These are phyloP conservation scores for Synchytrium microbalum DNA, from an alignment of 371 early-diverging fungal genomes.

Conservation along the genomic window DNA sequence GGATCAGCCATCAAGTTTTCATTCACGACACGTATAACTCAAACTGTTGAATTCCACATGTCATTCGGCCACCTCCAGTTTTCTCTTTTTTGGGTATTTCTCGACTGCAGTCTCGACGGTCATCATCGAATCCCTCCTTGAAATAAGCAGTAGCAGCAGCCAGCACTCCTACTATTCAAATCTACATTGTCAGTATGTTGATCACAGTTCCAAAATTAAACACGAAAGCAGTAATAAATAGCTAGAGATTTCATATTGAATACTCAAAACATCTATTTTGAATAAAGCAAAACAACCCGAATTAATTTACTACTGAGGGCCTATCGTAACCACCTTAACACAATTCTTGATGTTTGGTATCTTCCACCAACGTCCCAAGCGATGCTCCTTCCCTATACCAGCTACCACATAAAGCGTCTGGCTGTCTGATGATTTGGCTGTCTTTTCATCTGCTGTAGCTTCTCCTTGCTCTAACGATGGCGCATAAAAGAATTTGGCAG, in stretches of 20 bases:
- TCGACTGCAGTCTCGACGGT: background rate
- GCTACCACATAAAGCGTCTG: slow-evolving; percentile 47
- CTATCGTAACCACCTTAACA: slow-evolving; percentile 27
- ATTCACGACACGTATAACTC: background rate
- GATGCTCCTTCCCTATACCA: slow-evolving; percentile 81
- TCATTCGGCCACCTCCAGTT: slow-evolving; percentile 81
- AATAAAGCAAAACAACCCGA: no score
- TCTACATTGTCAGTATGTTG: background rate
- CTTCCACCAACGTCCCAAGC: slow-evolving; percentile 84
- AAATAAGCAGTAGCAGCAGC: background rate
- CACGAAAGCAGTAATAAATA: no score
- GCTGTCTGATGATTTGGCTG: slow-evolving; percentile 1
- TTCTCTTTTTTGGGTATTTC: slow-evolving; percentile 89
- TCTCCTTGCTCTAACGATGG: slow-evolving; percentile 16
- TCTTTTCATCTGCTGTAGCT: background rate
- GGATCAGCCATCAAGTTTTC: background rate
- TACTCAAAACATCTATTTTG: no score
- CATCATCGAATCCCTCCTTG: background rate
- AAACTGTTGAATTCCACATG: slow-evolving; percentile 47
- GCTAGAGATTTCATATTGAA: no score
- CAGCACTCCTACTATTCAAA: background rate
- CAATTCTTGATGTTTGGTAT: slow-evolving; percentile 55
- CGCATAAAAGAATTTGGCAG: slow-evolving; percentile 35
- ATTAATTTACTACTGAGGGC: no score
- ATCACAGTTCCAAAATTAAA: background rate